Base-by-base conservation (phyloP, 2,329 filamentous ascomycete species). In the Pseudogymnoascus sp. region DNA sequence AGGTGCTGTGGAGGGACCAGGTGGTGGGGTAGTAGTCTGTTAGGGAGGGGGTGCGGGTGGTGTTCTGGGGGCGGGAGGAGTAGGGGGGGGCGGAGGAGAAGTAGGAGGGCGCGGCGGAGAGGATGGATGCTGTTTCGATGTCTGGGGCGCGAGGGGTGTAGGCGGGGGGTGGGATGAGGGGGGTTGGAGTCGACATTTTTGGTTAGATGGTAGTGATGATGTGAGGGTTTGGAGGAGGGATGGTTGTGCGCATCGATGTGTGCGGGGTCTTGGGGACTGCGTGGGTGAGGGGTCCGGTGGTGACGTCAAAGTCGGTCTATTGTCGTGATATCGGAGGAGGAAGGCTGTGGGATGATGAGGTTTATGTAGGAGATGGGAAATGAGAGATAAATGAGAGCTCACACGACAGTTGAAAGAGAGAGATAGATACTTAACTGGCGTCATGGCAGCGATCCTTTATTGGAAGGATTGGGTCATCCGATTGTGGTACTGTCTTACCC, bases 41-140 rank as follows among this genome's bases (percentile, higher is more conserved):
- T 16, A 85, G 75, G 61, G 78, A 78, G 11, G 79, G 80, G 28
- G 23, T 77, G 65, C 34, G 70, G 28, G 73, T 68, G 70, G 54
- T 10, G 64, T 60, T 43, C 61, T 67, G 37, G 79, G 73, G 37
- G 85, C 75, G 31, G 82, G 81, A 78, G 16, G 85, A 85, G 71
- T 89, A 88, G 0, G 85, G 85, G 4, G 87, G 87, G 1, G 80
- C 83, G 62, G 88, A 85, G 63, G 86, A 89, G 67, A 83, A 83
- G 73, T 89, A 89, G 8, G 87, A 89, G 43, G 87, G 87, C n/a
- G 86, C 86, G 6, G 82, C 82, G 16, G 86, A 89, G 69, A 79
- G 84, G 66, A 90, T 83, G 8, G 87, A 90, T 6, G 83, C 81
- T 21, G 86, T 88, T 70, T 90, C 87, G 65, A 87, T 85, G 72